A percentile compares a stretch with the other conserved stretches of the same genome.
Conservation (phyloP, 495 filamentous ascomycete species). For the Lasiosphaeria miniovina region DNA sequence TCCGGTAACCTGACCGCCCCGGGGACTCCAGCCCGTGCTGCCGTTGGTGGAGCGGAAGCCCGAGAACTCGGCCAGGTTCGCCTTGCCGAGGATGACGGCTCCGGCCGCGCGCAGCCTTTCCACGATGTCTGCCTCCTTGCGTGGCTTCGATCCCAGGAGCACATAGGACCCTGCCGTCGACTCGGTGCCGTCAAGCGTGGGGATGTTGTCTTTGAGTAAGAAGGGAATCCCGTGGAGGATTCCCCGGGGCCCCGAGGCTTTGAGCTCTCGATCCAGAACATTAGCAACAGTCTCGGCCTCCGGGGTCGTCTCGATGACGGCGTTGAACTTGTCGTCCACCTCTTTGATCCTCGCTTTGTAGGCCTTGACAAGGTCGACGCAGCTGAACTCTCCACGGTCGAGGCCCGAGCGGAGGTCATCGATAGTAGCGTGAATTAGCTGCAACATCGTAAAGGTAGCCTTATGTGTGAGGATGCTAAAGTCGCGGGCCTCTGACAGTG, state of each 20-base stretch:
- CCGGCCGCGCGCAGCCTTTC: slow-evolving; percentile 43
- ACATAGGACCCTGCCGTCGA: slow-evolving; percentile 51
- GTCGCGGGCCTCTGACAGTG: no score
- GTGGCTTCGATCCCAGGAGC: slow-evolving; percentile 43
- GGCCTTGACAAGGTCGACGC: neutral
- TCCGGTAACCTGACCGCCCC: slow-evolving; percentile 38
- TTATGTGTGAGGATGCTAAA: no score
- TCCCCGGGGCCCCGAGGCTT: neutral
- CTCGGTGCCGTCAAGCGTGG: slow-evolving; percentile 26
- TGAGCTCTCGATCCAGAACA: neutral
- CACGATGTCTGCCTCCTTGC: slow-evolving; percentile 40
- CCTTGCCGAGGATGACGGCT: slow-evolving; percentile 46
- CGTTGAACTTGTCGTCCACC: neutral
- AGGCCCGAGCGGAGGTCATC: neutral
- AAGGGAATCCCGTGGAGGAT: neutral
- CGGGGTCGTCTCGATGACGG: neutral
- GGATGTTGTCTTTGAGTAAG: slow-evolving; percentile 36
- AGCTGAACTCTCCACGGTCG: neutral
- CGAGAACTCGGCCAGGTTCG: slow-evolving; percentile 41
- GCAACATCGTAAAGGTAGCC: no score
- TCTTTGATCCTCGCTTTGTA: neutral
- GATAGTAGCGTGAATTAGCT: neutral
- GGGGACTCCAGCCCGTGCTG: slow-evolving; percentile 40
- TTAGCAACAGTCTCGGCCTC: neutral
- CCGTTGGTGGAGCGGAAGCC: slow-evolving; percentile 33